Evolutionary conservation across 1,139 yeast genomes (phyloP).

Genomic region (Sugiyamaella castrensis): DNA sequence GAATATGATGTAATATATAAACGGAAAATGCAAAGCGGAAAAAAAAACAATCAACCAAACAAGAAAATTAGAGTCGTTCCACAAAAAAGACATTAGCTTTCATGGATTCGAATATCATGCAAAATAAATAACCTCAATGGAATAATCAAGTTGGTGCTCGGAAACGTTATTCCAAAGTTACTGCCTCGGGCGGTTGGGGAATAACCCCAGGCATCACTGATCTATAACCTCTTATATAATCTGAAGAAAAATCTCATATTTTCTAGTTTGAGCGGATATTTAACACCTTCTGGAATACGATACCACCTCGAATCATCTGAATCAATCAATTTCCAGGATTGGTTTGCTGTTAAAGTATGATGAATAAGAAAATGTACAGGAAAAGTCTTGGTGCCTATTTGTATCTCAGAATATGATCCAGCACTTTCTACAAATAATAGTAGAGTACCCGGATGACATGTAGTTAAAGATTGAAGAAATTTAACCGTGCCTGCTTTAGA

Average conservation of each 20-base stretch:
- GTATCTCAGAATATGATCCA: slow-evolving; percentile 80
- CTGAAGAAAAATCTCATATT: slow-evolving; percentile 85
- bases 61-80: not conserved
- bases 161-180: no score
- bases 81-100: no score
- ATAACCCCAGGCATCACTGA: not conserved
- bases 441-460: slow-evolving; percentile 54
- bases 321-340: slow-evolving; percentile 64
- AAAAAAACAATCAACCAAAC: not conserved
- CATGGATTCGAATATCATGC: not conserved
- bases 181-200: not conserved
- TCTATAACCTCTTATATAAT: slow-evolving; percentile 53
- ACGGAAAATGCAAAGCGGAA: slow-evolving; percentile 1
- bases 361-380: slow-evolving; percentile 82
- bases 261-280: slow-evolving; percentile 71
- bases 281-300: slow-evolving; percentile 54
- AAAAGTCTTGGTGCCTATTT: slow-evolving; percentile 69
- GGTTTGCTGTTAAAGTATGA: slow-evolving; percentile 55
- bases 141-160: no score
- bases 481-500: slow-evolving; percentile 59
- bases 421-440: slow-evolving; percentile 81
- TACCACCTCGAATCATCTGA: slow-evolving; percentile 82
- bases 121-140: no score
- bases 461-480: slow-evolving; percentile 50
- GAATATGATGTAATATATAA: slow-evolving; percentile 1